These are phyloP conservation scores for Microdochium paspali DNA, from an alignment of 2,329 filamentous ascomycete genomes.

Conservation along the genomic window DNA sequence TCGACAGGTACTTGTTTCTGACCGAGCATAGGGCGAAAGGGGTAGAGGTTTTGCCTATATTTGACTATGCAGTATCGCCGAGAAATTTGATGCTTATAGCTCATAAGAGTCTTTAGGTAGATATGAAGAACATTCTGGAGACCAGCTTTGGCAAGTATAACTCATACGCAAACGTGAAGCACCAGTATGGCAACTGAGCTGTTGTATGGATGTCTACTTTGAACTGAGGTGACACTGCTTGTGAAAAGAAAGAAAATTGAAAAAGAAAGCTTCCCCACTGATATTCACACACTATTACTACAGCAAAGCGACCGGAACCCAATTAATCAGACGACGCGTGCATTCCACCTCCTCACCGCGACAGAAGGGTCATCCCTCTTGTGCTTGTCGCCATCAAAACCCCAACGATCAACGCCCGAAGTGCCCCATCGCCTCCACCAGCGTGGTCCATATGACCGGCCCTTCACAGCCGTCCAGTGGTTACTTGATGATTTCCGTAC, in stretches of 20 bases:
- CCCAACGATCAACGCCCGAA: background rate
- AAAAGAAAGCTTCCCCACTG: no score
- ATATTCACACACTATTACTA: no score
- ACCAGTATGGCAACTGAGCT: no score
- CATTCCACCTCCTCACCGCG: background rate
- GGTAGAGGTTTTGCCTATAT: slow-evolving; percentile 15
- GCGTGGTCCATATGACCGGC: background rate
- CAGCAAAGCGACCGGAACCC: no score
- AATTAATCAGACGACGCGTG: background rate
- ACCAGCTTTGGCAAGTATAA: no score
- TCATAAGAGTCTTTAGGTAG: slow-evolving; percentile 3
- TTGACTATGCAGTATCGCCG: slow-evolving; percentile 16
- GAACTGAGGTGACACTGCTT: no score
- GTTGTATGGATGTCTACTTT: no score
- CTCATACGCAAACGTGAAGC: no score
- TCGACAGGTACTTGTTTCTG: slow-evolving; percentile 22
- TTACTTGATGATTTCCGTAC: background rate
- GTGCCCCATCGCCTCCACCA: background rate
- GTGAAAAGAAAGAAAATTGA: no score
- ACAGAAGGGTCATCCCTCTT: background rate
- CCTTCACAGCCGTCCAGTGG: background rate
- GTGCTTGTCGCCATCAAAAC: background rate
- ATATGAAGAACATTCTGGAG: background rate
- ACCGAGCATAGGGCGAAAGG: slow-evolving; percentile 9
- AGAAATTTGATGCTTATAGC: slow-evolving; percentile 18